Percentiles rank a stretch among this genome's conserved stretches.
phyloP scores from a whole-genome alignment of 108 stramenopile species.

The Cylindrotheca fusiformis region DNA sequence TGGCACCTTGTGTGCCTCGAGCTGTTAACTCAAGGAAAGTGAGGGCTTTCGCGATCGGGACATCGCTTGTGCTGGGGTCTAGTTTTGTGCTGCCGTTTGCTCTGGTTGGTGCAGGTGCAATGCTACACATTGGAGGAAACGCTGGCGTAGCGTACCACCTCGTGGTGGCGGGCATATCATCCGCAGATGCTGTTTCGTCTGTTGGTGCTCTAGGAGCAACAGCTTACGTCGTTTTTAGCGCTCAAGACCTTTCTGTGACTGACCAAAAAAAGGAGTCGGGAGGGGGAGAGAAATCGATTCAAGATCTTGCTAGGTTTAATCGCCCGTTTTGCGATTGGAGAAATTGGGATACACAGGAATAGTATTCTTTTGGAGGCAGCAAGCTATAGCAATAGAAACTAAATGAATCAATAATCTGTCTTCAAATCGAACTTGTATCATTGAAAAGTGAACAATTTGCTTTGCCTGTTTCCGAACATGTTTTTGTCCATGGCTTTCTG shows the following conservation, averaged over 20 bases:
- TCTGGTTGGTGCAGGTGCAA: neutral
- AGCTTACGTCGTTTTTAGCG: neutral
- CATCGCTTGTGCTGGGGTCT: neutral
- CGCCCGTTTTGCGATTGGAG: neutral
- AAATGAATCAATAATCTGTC: neutral
- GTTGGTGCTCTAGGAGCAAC: neutral
- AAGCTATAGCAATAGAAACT: neutral
- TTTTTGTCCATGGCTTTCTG: too few relatives aligned
- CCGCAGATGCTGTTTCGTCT: neutral
- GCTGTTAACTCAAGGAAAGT: neutral
- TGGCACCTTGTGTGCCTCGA: neutral
- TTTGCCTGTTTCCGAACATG: too few relatives aligned
- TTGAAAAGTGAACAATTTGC: too few relatives aligned
- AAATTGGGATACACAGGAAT: neutral
- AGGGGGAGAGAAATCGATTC: neutral
- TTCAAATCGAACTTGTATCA: too few relatives aligned
- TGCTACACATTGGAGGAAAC: neutral
- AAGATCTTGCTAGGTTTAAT: neutral
- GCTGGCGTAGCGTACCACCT: neutral
- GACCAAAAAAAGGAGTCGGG: neutral
- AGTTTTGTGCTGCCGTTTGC: neutral
- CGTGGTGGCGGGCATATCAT: neutral
- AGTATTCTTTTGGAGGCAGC: too few relatives aligned
- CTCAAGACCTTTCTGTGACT: neutral
- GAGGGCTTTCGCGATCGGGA: neutral